Conservation (phyloP, 148 eudicot genomes). For the Beta vulgaris region DNA sequence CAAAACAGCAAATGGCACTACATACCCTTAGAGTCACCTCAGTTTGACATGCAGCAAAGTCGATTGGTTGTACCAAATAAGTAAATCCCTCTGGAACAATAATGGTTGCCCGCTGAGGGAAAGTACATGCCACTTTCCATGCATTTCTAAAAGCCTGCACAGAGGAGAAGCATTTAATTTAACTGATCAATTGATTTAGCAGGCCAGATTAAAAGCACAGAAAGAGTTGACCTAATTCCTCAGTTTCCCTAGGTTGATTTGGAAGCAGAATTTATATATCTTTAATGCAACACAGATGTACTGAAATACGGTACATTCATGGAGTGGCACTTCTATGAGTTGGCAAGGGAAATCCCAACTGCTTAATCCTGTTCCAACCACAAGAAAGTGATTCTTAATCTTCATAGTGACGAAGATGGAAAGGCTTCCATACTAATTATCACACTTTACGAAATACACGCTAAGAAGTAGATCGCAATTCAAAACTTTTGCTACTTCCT, state of each 20-base stretch:
- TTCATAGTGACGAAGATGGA: not conserved
- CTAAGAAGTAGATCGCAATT: not conserved
- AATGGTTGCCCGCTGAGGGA: conserved; percentile 40
- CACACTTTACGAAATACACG: not conserved
- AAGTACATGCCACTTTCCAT: conserved; percentile 75
- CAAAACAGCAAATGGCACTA: not conserved
- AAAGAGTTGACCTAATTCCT: not conserved
- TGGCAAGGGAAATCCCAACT: not conserved
- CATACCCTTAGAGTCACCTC: conserved; percentile 62
- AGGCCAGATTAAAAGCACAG: not conserved
- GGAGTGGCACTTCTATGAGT: not conserved
- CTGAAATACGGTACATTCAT: not conserved
- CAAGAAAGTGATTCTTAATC: not conserved
- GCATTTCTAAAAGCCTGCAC: conserved; percentile 59
- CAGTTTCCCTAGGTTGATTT: not conserved
- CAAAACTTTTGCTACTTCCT: not conserved
- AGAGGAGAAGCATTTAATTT: conserved; percentile 5
- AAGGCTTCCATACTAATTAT: not conserved
- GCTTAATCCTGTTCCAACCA: not conserved
- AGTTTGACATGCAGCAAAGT: conserved; percentile 63
- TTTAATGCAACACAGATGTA: not conserved
- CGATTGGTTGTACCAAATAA: conserved; percentile 52
- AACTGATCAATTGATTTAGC: conserved; percentile 7
- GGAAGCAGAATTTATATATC: not conserved
- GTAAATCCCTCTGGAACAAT: conserved; percentile 49